Evolutionary conservation across 441 rosid genomes (phyloP).

Genomic region (Cnidoscolus chayamansa): DNA sequence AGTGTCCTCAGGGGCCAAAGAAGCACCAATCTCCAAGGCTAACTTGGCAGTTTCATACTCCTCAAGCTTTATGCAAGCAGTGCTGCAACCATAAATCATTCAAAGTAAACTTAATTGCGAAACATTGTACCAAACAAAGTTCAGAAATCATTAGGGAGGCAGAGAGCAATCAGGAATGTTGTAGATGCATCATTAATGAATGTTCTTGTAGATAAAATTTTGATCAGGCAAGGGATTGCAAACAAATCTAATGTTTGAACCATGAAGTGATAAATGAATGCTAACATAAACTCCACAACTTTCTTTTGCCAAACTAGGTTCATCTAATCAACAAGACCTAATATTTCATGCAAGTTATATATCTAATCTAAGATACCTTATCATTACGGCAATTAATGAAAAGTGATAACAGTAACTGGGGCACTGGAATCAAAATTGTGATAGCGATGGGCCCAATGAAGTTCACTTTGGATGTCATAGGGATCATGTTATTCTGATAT

Average conservation of each 20-base stretch:
- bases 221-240: neutral
- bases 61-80: constrained; percentile 75
- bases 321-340: neutral
- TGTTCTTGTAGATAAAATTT: neutral
- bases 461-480: neutral
- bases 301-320: neutral
- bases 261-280: neutral
- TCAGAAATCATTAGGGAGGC: neutral
- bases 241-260: neutral
- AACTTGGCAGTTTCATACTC: constrained; percentile 78
- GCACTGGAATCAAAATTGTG: neutral
- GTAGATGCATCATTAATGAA: neutral
- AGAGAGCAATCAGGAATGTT: neutral
- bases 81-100: constrained; percentile 38
- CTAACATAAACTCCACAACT: neutral
- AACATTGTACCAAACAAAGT: neutral
- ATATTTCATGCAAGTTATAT: neutral
- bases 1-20: constrained; percentile 43
- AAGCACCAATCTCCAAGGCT: constrained; percentile 62
- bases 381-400: neutral
- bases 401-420: neutral
- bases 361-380: neutral
- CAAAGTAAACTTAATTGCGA: constrained; percentile 3
- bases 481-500: neutral
- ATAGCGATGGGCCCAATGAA: neutral